Percentiles rank a stretch among this genome's conserved stretches.
Conservation (phyloP, 2,329 filamentous ascomycete species). For the Mycosphaerella sp. region DNA sequence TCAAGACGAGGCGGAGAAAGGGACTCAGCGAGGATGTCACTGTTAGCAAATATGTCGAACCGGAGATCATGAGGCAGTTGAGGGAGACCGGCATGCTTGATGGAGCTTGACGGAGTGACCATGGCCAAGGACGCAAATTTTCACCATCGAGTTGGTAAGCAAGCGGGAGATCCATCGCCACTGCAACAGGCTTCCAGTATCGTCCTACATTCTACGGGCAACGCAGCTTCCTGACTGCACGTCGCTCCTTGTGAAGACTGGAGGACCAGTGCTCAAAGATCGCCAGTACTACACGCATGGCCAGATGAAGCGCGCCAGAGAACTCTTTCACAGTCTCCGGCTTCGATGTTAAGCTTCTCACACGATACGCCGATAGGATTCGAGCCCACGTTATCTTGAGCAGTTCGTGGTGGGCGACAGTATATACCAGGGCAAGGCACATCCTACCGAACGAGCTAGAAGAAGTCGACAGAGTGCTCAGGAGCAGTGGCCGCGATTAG, state of each 20-base stretch:
- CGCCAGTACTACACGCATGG: too few species aligned
- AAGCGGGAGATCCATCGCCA: not conserved
- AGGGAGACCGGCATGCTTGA: constrained; percentile 77
- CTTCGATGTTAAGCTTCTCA: not conserved
- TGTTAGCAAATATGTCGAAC: constrained; percentile 92
- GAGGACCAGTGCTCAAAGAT: too few species aligned
- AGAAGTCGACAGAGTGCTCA: too few species aligned
- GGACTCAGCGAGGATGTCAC: constrained; percentile 92
- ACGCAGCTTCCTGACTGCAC: too few species aligned
- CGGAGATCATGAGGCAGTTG: constrained; percentile 81
- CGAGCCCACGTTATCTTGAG: not conserved
- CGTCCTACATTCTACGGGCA: too few species aligned
- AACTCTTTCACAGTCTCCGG: not conserved
- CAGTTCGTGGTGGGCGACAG: not conserved
- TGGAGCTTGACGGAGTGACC: constrained; percentile 12
- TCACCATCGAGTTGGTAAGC: not conserved
- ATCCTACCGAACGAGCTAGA: too few species aligned
- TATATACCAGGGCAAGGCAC: not conserved
- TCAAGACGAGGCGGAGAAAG: constrained; percentile 91
- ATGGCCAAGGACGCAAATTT: not conserved
- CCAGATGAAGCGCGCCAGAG: not conserved
- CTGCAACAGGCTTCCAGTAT: not conserved
- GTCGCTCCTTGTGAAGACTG: too few species aligned
- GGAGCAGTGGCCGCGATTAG: too few species aligned
- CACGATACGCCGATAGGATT: not conserved